Evolutionary conservation across 805 yeast species (phyloP).

Genomic region (Pichia manshurica): DNA sequence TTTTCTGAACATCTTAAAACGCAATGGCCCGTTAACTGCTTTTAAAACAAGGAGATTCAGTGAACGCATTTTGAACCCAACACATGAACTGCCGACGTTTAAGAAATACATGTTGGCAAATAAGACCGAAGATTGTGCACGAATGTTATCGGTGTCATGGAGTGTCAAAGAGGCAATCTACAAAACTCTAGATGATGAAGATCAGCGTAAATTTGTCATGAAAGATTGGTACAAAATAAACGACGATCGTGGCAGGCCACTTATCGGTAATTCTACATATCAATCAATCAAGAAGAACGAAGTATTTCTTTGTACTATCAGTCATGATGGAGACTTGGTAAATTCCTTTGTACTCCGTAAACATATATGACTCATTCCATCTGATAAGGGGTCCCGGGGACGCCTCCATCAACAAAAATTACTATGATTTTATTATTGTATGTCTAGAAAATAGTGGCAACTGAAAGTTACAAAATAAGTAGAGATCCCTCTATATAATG

Average conservation of each 20-base stretch:
- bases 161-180: conserved; percentile 70
- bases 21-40: conserved; percentile 30
- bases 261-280: conserved; percentile 32
- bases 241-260: conserved; percentile 38
- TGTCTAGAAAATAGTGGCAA: background rate
- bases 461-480: background rate
- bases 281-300: conserved; percentile 28
- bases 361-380: background rate
- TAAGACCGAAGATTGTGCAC: conserved; percentile 27
- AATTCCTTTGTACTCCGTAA: conserved; percentile 45
- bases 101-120: conserved; percentile 9
- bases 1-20: conserved; percentile 37
- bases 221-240: conserved; percentile 51
- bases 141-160: conserved; percentile 56
- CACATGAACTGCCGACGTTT: conserved; percentile 36
- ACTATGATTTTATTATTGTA: background rate
- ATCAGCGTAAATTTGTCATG: conserved; percentile 52
- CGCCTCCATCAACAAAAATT: no score
- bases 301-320: conserved; percentile 46
- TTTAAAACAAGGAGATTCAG: conserved; percentile 35
- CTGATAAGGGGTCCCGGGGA: no score
- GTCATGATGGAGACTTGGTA: conserved; percentile 62
- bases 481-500: no score
- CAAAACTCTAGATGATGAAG: conserved; percentile 46
- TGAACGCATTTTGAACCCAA: conserved; percentile 45